Conservation (phyloP, 1,284 basidiomycete genomes). For the Tetrapyrgos nigripes region DNA sequence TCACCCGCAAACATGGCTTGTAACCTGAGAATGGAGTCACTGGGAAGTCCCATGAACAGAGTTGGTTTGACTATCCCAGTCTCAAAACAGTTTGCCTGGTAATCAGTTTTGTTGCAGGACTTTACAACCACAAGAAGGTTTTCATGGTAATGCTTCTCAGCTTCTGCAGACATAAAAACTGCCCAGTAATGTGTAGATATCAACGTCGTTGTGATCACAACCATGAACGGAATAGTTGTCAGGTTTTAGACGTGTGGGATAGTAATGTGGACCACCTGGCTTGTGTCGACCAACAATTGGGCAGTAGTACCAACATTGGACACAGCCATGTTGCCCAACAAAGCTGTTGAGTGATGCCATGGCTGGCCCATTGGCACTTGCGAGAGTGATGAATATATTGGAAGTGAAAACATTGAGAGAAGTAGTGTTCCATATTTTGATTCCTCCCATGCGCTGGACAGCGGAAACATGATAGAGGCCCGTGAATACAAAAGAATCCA, state of each 20-base stretch:
- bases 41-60: constrained; percentile 28
- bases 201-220: constrained; percentile 26
- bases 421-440: constrained; percentile 15
- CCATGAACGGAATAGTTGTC: constrained; percentile 22
- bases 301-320: constrained; percentile 37
- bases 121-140: constrained; percentile 16
- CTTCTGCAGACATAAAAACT: neutral
- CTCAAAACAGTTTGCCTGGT: constrained; percentile 16
- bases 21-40: constrained; percentile 20
- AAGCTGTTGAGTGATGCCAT: constrained; percentile 34
- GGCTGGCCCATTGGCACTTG: constrained; percentile 37
- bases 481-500: constrained; percentile 32
- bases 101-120: constrained; percentile 17
- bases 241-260: constrained; percentile 19
- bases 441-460: constrained; percentile 29
- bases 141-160: constrained; percentile 13
- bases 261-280: constrained; percentile 12
- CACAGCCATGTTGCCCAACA: constrained; percentile 38
- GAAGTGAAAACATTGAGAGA: neutral
- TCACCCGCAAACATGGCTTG: constrained; percentile 36
- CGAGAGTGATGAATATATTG: neutral
- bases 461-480: constrained; percentile 32
- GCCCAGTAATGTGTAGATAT: neutral
- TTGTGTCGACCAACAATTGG: constrained; percentile 11
- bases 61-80: constrained; percentile 34